Base-by-base conservation (phyloP, 495 filamentous ascomycete species). In the Hypoxylon intermedium region DNA sequence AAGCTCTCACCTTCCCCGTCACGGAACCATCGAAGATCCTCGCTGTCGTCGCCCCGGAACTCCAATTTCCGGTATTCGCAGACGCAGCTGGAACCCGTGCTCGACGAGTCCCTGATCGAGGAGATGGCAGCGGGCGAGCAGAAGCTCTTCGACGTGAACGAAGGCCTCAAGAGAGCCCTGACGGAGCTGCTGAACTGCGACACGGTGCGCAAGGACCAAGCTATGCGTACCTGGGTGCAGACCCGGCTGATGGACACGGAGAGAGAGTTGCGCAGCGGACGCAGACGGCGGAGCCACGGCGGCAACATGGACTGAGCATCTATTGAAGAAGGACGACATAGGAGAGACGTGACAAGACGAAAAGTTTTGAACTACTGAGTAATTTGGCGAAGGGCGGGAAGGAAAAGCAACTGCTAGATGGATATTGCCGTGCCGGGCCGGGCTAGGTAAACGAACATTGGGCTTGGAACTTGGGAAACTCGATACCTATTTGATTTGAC, bases 181-280 rank as follows among this genome's bases (percentile, higher is more conserved):
- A 89, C 86, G 2, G 84, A 86, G 64, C 75, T 89, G 20, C 79
- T 89, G 51, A 88, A 89, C 71, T 87, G 82, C 67, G 80, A 84
- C 21, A 72, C 77, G 16, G 82, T 85, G 9, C 76, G 80, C 18
- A 63, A 63, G 7, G 84, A 88, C 66, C 67, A 69, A n/a, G 74
- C 74, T 18, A 83, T 85, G 67, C 77, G 86, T 30, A 79, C 74
- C 6, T 88, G 85, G 86, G 80, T 88, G 2, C 85, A 88, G 67
- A 75, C 75, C 6, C 74, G 84, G 19, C 72, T 89, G 20, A 85
- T 88, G 80, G 83, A 87, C 63, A 81, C 83, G 33, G 86, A 89
- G 65, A 79, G 74, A 50, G 83, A 88, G 64, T 72, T 89, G 31
- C 73, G 78, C 38, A 75, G 73, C 33, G 75, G 77, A 3, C 66